phyloP scores from a whole-genome alignment of 108 stramenopile genomes.

The Pseudonitzschia multiseries region DNA sequence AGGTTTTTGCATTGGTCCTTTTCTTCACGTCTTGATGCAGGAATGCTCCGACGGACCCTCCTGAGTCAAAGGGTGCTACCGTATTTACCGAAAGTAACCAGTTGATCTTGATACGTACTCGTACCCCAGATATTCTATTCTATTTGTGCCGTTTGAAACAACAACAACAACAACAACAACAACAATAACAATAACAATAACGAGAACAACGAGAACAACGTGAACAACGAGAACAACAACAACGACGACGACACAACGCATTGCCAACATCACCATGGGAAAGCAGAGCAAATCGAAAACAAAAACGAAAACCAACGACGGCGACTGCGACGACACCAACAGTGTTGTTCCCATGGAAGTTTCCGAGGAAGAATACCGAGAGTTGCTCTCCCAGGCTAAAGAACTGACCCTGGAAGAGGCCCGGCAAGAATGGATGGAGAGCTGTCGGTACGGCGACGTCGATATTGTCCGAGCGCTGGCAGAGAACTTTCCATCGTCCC shows the following conservation, averaged over 20 bases:
- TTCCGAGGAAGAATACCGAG: slow-evolving; percentile 39
- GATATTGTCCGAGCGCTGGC: slow-evolving; percentile 60
- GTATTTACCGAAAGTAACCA: no score
- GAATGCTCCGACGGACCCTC: no score
- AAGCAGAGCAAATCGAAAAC: slow-evolving; percentile 7
- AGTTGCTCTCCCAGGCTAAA: slow-evolving; percentile 33
- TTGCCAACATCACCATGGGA: neutral
- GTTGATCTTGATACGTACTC: no score
- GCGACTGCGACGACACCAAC: neutral
- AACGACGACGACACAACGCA: neutral
- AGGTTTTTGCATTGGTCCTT: no score
- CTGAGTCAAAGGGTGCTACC: no score
- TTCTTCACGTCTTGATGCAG: no score
- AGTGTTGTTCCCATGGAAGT: slow-evolving; percentile 36
- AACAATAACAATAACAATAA: no score
- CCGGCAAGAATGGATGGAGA: slow-evolving; percentile 58
- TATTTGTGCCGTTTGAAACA: no score
- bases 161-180: no score
- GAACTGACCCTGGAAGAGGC: slow-evolving; percentile 53
- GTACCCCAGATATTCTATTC: no score
- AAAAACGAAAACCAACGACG: neutral
- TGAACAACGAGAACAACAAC: no score
- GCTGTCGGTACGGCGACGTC: slow-evolving; percentile 75
- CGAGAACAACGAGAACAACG: no score
- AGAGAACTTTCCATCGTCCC: slow-evolving; percentile 18